A percentile compares a stretch with the other conserved stretches of the same genome.
phyloP scores from a whole-genome alignment of 352 stramenopile species.

The Paralagenidium karlingii region DNA sequence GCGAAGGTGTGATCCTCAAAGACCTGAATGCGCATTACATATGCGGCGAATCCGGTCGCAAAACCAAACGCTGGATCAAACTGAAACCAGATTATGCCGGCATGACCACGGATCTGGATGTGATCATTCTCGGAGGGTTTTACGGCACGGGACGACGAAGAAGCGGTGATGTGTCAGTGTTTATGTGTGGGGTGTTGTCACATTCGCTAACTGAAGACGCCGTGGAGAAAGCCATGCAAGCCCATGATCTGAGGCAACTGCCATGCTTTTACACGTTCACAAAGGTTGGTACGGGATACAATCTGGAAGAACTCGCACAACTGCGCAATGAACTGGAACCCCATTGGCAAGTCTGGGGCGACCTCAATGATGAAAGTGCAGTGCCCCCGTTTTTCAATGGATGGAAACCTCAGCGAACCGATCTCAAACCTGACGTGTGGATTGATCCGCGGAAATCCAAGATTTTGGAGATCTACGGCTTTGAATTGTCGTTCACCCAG shows the following conservation, averaged over 20 bases:
- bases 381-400: slow-evolving; percentile 60
- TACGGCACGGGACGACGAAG: slow-evolving; percentile 64
- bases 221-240: slow-evolving; percentile 29
- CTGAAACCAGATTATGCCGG: slow-evolving; percentile 80
- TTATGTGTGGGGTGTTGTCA: slow-evolving; percentile 55
- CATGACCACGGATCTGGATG: slow-evolving; percentile 73
- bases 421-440: slow-evolving; percentile 69
- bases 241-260: slow-evolving; percentile 12
- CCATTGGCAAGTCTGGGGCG: slow-evolving; percentile 65
- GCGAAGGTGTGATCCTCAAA: slow-evolving; percentile 76
- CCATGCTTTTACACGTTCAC: slow-evolving; percentile 66
- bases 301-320: slow-evolving; percentile 55
- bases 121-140: slow-evolving; percentile 69
- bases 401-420: slow-evolving; percentile 64
- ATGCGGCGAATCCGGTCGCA: slow-evolving; percentile 68
- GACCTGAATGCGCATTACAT: slow-evolving; percentile 82
- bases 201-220: slow-evolving; percentile 36
- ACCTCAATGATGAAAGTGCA: too few species aligned
- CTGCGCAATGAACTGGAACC: slow-evolving; percentile 66
- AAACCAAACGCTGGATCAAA: slow-evolving; percentile 78
- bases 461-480: slow-evolving; percentile 75
- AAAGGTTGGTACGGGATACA: slow-evolving; percentile 78
- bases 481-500: slow-evolving; percentile 71
- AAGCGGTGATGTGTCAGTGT: slow-evolving; percentile 73
- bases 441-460: slow-evolving; percentile 73